A percentile compares a stretch with the other conserved stretches of the same genome.
Conservation (phyloP, 2,329 filamentous ascomycete genomes). For the Zalaria obscura region DNA sequence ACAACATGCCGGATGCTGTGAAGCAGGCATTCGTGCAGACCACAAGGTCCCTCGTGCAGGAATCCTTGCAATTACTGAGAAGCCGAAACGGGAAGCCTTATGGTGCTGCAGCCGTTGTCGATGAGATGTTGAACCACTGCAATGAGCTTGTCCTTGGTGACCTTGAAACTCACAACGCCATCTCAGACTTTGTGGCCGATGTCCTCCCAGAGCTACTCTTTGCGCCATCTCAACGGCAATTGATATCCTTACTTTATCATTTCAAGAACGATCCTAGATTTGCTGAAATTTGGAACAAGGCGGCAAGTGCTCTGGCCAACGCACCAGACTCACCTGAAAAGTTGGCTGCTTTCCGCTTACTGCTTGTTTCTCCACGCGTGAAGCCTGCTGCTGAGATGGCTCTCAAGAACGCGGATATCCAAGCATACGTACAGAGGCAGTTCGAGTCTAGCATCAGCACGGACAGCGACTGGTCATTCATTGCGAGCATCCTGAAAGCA, state of each 20-base stretch:
- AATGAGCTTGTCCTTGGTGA: constrained; percentile 26
- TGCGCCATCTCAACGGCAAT: constrained; percentile 52
- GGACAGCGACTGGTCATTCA: constrained; percentile 19
- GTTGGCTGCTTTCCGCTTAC: constrained; percentile 10
- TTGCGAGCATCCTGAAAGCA: constrained; percentile 19
- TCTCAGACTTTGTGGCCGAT: constrained; percentile 35
- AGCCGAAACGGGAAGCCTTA: constrained; percentile 51
- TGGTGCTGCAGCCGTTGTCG: constrained; percentile 45
- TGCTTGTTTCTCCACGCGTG: constrained; percentile 21
- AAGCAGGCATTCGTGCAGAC: constrained; percentile 17
- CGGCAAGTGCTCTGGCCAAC: constrained; percentile 3
- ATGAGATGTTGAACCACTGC: constrained; percentile 34
- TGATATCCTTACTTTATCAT: constrained; percentile 51
- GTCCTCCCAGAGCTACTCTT: constrained; percentile 45
- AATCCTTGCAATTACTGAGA: constrained; percentile 35
- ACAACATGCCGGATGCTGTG: constrained; percentile 12
- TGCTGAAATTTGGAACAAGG: constrained; percentile 11
- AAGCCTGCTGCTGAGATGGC: constrained; percentile 20
- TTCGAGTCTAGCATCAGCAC: constrained; percentile 3
- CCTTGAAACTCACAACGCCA: constrained; percentile 25
- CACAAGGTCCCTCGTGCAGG: constrained; percentile 28
- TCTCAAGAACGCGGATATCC: constrained; percentile 18
- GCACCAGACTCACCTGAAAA: constrained; percentile 9
- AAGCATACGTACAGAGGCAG: constrained; percentile 16
- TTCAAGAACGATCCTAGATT: constrained; percentile 20